Evolutionary conservation across 352 stramenopile species (phyloP), one percentile per base, ranked within the genome.

Genomic region (Phytophthora pinifolia): DNA sequence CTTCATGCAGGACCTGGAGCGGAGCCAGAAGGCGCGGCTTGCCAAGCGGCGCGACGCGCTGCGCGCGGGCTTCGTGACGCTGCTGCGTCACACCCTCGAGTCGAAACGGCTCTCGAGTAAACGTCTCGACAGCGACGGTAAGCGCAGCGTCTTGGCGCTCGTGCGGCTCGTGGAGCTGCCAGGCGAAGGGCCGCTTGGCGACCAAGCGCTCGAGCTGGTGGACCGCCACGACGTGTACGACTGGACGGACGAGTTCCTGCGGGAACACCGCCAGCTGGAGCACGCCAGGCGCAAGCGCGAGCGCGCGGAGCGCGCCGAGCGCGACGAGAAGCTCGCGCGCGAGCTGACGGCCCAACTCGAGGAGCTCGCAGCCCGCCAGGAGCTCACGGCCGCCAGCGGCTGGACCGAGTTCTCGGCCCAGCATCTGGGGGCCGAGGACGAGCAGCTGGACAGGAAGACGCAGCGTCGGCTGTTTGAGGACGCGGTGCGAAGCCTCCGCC

Each of bases 191-290:
- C 64, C 57, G 34, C 6, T 74, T 17, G 60, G 65, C 9, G 61
- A 62, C 27, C 61, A 68, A 2, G 66, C 43, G 9, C 67, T 70
- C 33, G 46, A 48, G 30, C 64, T 62, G 18, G 49, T 80, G 3
- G 68, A 85, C 18, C 72, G 78, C 34, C 62, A 83, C 36, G 68
- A 83, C 25, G 66, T 91, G n/a, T 89, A 85, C 47, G 62, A 86
- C 35, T 88, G 78, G 77, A 64, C 67, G 3, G 77, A 91, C 39
- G 59, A 72, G 12, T 68, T 80, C 13, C 18, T 89, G 30, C 59
- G 69, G 8, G 62, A 69, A 18, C 51, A 74, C 0, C 72, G 72
- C 18, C 67, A 81, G n/a, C 47, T 87, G 46, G 67, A 87, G 27
- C 58, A 72, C 42, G 68, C 75, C 22, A 41, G 67, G 25, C 57